Conservation (phyloP, 306 rosid species). For the Acacia crassicarpa region DNA sequence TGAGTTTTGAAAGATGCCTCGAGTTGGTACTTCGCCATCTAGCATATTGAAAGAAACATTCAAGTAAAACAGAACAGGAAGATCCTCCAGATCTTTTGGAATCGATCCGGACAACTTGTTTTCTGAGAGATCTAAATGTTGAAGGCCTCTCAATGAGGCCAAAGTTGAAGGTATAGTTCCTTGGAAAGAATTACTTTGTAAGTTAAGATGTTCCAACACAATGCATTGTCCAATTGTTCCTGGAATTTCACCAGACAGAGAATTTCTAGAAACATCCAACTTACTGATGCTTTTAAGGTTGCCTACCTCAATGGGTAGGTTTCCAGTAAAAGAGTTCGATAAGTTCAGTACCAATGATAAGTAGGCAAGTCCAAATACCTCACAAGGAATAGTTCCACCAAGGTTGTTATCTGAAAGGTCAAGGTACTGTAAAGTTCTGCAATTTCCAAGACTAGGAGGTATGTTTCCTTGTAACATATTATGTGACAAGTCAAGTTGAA, state of each 20-base stretch:
- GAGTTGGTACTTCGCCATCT: conserved; percentile 46
- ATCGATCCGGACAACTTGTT: conserved; percentile 38
- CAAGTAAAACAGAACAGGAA: conserved; percentile 9
- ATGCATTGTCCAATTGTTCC: conserved; percentile 28
- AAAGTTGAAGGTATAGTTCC: conserved; percentile 38
- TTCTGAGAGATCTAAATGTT: conserved; percentile 31
- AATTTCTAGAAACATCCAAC: conserved; percentile 35
- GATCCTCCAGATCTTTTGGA: conserved; percentile 30
- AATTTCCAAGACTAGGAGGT: conserved; percentile 36
- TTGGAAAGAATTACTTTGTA: conserved; percentile 31
- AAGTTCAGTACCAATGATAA: conserved; percentile 21
- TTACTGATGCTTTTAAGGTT: background rate
- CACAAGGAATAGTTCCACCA: conserved; percentile 34
- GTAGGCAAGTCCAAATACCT: conserved; percentile 13
- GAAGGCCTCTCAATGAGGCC: conserved; percentile 27
- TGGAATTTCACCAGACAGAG: conserved; percentile 36
- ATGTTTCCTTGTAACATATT: conserved; percentile 47
- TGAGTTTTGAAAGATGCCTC: conserved; percentile 39
- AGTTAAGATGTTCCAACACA: conserved; percentile 26
- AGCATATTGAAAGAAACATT: conserved; percentile 46
- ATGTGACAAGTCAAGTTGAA: conserved; percentile 10
- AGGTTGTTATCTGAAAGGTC: conserved; percentile 35
- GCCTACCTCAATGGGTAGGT: conserved; percentile 26
- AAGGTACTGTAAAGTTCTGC: conserved; percentile 23
- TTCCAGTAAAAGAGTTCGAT: conserved; percentile 35